Percentiles rank a stretch among this genome's conserved stretches.
phyloP scores from a whole-genome alignment of 108 stramenopile species.

The Ochromonas danica region DNA sequence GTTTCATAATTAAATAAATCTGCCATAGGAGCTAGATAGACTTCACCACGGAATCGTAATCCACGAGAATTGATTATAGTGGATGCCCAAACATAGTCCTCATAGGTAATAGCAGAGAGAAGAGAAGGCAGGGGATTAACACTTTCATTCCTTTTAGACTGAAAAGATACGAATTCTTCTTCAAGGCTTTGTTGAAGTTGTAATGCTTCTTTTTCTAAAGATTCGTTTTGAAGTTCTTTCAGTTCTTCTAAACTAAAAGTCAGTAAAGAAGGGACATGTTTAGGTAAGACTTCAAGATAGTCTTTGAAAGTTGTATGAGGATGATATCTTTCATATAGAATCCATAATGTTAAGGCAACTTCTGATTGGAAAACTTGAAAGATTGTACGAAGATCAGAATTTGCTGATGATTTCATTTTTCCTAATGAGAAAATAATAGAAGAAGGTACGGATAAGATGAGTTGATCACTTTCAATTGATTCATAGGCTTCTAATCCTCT shows the following conservation, averaged over 20 bases:
- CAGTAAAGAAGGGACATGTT: background rate
- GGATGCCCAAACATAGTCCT: slow-evolving; percentile 36
- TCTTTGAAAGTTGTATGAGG: background rate
- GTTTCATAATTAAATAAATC: slow-evolving; percentile 74
- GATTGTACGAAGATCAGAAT: background rate
- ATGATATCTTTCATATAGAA: background rate
- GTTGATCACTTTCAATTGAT: background rate
- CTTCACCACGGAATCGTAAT: slow-evolving; percentile 66
- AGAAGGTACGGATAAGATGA: background rate
- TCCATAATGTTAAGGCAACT: background rate
- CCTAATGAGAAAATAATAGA: background rate
- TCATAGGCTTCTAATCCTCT: slow-evolving; percentile 6
- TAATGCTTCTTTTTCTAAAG: background rate
- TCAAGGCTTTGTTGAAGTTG: background rate
- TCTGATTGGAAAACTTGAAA: background rate
- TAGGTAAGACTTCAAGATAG: slow-evolving; percentile 5
- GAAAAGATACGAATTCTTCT: background rate
- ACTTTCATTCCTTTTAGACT: background rate
- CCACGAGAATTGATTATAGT: slow-evolving; percentile 62
- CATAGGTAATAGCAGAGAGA: background rate
- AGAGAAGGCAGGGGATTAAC: background rate
- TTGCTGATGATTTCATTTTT: background rate
- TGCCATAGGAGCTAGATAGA: slow-evolving; percentile 70
- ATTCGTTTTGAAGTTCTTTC: background rate
- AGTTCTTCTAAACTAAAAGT: background rate